Evolutionary conservation across 2,329 filamentous ascomycete genomes (phyloP).

Genomic region (Neurospora crassa): DNA sequence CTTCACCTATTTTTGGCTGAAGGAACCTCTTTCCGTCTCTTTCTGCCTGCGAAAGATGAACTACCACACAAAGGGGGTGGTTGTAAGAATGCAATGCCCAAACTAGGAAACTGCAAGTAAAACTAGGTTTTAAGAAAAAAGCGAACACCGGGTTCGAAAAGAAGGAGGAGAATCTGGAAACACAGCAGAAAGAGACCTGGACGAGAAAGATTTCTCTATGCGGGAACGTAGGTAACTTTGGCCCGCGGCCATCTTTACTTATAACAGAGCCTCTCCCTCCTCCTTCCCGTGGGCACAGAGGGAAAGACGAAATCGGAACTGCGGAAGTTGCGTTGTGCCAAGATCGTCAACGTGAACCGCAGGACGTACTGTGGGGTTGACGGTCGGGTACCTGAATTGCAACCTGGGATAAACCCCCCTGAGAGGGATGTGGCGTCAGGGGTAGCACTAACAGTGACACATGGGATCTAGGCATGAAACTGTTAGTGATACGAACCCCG

Average conservation of each 20-base stretch:
- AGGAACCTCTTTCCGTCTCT: not conserved
- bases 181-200: not conserved
- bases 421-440: not conserved
- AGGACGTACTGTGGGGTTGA: not conserved
- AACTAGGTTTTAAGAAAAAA: not conserved
- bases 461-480: not conserved
- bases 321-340: not conserved
- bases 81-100: not conserved
- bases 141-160: not conserved
- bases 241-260: not conserved
- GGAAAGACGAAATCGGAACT: not conserved
- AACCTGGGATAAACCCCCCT: not conserved
- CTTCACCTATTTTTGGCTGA: not conserved
- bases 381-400: not conserved
- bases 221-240: not conserved
- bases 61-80: not conserved
- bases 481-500: not conserved
- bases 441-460: not conserved
- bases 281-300: not conserved
- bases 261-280: not conserved
- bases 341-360: not conserved
- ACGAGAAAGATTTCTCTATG: not conserved
- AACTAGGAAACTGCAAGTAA: not conserved
- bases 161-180: not conserved
- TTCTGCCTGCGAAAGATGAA: not conserved